phyloP scores from a whole-genome alignment of 1,284 basidiomycete genomes.

The Heterobasidion annosum region DNA sequence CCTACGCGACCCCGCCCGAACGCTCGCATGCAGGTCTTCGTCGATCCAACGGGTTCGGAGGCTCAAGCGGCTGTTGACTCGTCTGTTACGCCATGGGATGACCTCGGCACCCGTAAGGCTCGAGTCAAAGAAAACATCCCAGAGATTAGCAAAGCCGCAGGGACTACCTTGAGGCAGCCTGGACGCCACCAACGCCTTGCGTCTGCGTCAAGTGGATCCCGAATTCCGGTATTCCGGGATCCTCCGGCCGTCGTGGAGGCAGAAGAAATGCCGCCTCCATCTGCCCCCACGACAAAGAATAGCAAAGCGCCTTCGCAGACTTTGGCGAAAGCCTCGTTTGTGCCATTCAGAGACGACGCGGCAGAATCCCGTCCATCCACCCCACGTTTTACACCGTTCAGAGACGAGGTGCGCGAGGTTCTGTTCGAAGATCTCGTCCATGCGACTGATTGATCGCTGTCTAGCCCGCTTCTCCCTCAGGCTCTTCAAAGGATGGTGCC shows the following conservation, averaged over 20 bases:
- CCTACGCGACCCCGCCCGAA: slow-evolving; percentile 33
- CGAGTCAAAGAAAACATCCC: slow-evolving; percentile 69
- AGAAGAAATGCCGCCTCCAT: slow-evolving; percentile 14
- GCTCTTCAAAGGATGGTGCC: slow-evolving; percentile 9
- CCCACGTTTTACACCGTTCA: slow-evolving; percentile 57
- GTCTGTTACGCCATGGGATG: slow-evolving; percentile 45
- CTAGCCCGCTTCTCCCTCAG: slow-evolving; percentile 19
- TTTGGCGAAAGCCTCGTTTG: background rate
- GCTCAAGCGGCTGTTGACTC: slow-evolving; percentile 29
- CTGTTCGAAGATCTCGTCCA: background rate
- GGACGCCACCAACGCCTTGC: slow-evolving; percentile 43
- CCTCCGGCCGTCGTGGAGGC: slow-evolving; percentile 20
- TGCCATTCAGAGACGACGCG: background rate
- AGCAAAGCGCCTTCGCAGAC: background rate
- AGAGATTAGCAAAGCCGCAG: slow-evolving; percentile 55
- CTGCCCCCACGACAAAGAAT: slow-evolving; percentile 1
- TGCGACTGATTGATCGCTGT: slow-evolving; percentile 9
- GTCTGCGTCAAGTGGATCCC: slow-evolving; percentile 30
- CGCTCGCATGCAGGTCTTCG: slow-evolving; percentile 54
- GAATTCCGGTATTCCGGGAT: slow-evolving; percentile 50
- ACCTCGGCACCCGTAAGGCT: slow-evolving; percentile 64
- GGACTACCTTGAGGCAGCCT: slow-evolving; percentile 53
- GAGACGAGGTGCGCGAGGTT: slow-evolving; percentile 45
- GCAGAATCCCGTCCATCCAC: slow-evolving; percentile 17
- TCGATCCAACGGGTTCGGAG: slow-evolving; percentile 53